Conservation (phyloP, 148 eudicot genomes). For the Selenicereus undatus region DNA sequence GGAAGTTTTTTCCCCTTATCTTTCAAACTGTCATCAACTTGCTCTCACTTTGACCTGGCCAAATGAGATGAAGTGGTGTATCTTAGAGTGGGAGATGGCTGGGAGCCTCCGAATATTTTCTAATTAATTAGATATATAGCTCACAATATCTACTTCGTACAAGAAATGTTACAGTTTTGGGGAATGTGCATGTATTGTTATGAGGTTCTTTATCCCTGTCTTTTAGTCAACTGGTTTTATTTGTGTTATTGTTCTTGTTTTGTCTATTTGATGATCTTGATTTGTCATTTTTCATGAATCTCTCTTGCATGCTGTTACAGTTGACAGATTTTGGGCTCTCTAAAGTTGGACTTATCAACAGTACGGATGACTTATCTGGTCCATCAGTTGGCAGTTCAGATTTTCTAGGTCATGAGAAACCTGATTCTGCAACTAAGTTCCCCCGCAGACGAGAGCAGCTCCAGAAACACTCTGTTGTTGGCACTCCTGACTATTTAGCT, state of each 20-base stretch:
- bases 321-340: constrained; percentile 99
- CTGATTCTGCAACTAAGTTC: constrained; percentile 28
- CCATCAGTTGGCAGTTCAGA: constrained; percentile 54
- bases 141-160: too few relatives aligned
- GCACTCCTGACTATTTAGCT: constrained; percentile 98
- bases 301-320: constrained; percentile 52
- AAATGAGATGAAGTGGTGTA: too few relatives aligned
- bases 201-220: background rate
- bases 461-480: constrained; percentile 76
- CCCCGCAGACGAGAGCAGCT: constrained; percentile 45
- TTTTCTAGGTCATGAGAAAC: constrained; percentile 52
- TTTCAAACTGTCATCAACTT: too few relatives aligned
- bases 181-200: background rate
- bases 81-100: too few relatives aligned
- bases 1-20: too few relatives aligned
- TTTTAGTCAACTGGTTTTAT: background rate
- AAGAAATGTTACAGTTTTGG: background rate
- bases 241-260: background rate
- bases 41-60: too few relatives aligned
- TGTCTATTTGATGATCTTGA: background rate
- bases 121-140: too few relatives aligned
- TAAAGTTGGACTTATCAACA: constrained; percentile 89
- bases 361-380: constrained; percentile 90
- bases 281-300: constrained; percentile 33
- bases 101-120: too few relatives aligned